These are phyloP conservation scores for Ustilago lituana DNA, from an alignment of 1,284 basidiomycete genomes.

Conservation along the genomic window DNA sequence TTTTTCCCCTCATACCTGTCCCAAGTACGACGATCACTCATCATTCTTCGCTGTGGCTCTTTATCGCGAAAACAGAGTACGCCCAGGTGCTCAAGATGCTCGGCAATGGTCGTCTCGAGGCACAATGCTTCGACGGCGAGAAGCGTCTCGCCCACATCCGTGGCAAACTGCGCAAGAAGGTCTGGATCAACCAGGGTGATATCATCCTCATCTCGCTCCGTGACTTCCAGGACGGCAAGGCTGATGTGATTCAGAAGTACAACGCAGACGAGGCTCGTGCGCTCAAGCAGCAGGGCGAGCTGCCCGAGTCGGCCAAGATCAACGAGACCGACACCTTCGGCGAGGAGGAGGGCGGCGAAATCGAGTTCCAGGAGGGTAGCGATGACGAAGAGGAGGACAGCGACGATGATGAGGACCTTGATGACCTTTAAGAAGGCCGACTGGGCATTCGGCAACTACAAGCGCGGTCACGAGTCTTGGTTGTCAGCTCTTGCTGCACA, in stretches of 20 bases:
- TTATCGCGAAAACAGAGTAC: constrained; percentile 75
- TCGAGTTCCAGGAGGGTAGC: constrained; percentile 68
- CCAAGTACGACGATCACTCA: too few species aligned
- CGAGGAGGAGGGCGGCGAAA: constrained; percentile 75
- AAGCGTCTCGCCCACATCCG: constrained; percentile 97
- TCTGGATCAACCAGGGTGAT: constrained; percentile 99
- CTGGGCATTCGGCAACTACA: too few species aligned
- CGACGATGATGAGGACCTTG: constrained; percentile 60
- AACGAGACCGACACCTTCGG: constrained; percentile 95
- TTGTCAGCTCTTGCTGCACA: too few species aligned
- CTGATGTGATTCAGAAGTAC: constrained; percentile 99
- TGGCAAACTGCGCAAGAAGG: constrained; percentile 99
- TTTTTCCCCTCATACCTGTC: too few species aligned
- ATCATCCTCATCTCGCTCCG: constrained; percentile 95
- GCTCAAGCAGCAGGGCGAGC: constrained; percentile 95
- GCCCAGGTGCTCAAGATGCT: constrained; percentile 99
- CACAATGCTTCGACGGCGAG: constrained; percentile 97
- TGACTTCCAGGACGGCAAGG: constrained; percentile 99
- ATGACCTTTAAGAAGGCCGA: constrained; percentile 61
- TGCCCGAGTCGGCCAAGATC: constrained; percentile 97
- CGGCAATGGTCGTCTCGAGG: constrained; percentile 95
- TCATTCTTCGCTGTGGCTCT: not conserved
- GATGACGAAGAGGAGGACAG: constrained; percentile 64
- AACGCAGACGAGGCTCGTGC: constrained; percentile 89
- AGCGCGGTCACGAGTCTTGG: too few species aligned